Evolutionary conservation across 108 stramenopile species (phyloP).

Genomic region (Cyclostephanos tholiformis): DNA sequence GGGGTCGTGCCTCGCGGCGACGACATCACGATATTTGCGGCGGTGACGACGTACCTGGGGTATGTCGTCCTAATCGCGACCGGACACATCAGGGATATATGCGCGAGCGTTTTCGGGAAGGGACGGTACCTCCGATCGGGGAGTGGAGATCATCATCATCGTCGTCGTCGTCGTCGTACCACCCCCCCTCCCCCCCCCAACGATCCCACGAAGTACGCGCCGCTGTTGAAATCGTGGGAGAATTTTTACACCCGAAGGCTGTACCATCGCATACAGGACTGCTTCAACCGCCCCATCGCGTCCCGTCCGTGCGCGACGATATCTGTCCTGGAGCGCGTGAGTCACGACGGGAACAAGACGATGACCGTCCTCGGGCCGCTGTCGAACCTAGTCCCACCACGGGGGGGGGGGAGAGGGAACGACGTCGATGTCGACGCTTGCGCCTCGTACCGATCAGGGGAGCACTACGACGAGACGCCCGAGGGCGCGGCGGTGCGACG

Average conservation of each 20-base stretch:
- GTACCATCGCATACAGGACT: slow-evolving; percentile 97
- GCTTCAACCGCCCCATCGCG: slow-evolving; percentile 96
- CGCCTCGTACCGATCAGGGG: slow-evolving; percentile 51
- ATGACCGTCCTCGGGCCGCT: slow-evolving; percentile 72
- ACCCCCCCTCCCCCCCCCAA: slow-evolving; percentile 33
- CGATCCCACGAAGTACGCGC: slow-evolving; percentile 71
- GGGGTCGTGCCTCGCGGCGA: slow-evolving; percentile 10
- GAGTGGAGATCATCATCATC: slow-evolving; percentile 10
- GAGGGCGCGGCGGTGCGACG: slow-evolving; percentile 57
- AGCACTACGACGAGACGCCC: slow-evolving; percentile 57
- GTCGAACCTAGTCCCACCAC: slow-evolving; percentile 36
- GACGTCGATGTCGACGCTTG: slow-evolving; percentile 15
- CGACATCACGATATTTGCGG: slow-evolving; percentile 78
- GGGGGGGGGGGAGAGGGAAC: no score
- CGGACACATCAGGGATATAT: slow-evolving; percentile 94
- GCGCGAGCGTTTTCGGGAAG: slow-evolving; percentile 74
- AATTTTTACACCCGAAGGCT: slow-evolving; percentile 93
- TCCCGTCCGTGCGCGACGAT: slow-evolving; percentile 90
- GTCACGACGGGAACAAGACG: slow-evolving; percentile 86
- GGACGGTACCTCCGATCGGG: slow-evolving; percentile 73
- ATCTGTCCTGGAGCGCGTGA: slow-evolving; percentile 89
- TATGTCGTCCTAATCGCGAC: slow-evolving; percentile 94
- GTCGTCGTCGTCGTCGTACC: no score
- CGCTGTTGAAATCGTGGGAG: slow-evolving; percentile 93
- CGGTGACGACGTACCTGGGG: slow-evolving; percentile 94